phyloP scores from a whole-genome alignment of 2,329 filamentous ascomycete genomes.

The Beauveria asiatica region DNA sequence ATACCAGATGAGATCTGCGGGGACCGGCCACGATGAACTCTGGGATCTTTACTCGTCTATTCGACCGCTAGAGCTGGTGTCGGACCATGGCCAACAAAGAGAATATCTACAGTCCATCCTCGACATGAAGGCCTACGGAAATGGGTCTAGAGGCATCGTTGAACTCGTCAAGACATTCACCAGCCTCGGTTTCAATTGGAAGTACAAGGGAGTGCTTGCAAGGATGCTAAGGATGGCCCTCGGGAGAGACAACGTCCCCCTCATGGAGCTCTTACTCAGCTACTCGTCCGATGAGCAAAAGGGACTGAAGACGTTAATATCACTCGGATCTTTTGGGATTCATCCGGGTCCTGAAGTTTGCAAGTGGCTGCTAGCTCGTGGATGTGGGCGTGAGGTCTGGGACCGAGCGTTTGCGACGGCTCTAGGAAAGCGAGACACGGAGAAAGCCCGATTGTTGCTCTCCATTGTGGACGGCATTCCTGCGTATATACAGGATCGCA shows the following conservation, averaged over 20 bases:
- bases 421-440: background rate
- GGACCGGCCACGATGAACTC: background rate
- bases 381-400: background rate
- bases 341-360: background rate
- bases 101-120: background rate
- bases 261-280: background rate
- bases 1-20: background rate
- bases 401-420: background rate
- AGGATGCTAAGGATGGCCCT: background rate
- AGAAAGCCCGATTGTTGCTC: background rate
- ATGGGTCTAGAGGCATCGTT: background rate
- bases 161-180: background rate
- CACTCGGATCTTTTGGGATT: rapidly evolving
- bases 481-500: no score
- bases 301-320: background rate
- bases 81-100: background rate
- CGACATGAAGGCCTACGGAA: rapidly evolving
- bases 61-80: background rate
- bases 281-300: background rate
- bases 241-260: background rate
- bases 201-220: background rate
- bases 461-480: background rate
- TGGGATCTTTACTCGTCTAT: background rate
- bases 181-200: background rate
- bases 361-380: background rate